Conservation (phyloP, 2,329 filamentous ascomycete genomes). For the Orbilia oligospora region DNA sequence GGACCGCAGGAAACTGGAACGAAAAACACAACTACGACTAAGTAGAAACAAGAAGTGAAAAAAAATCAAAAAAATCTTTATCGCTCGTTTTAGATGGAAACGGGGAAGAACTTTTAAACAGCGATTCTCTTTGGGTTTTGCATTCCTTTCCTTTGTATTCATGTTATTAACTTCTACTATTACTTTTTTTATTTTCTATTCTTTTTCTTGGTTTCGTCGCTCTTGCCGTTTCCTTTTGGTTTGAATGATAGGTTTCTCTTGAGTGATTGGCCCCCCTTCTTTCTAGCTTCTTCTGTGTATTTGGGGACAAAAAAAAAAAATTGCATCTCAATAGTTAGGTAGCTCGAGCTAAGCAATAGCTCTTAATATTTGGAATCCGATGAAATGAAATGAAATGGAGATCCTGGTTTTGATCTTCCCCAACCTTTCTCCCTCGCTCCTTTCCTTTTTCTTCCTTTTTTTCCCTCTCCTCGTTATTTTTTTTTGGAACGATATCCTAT, state of each 20-base stretch:
- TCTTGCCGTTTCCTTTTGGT: not conserved
- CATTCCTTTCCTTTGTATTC: not conserved
- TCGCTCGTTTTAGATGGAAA: not conserved
- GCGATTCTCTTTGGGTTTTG: not conserved
- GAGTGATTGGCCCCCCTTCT: not conserved
- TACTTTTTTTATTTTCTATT: not conserved
- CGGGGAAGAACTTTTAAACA: not conserved
- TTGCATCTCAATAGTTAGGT: not conserved
- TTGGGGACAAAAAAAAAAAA: not conserved
- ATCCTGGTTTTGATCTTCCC: constrained; percentile 13
- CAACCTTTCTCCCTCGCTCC: no score
- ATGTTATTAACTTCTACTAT: not conserved
- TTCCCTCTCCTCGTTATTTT: not conserved
- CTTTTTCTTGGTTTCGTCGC: not conserved
- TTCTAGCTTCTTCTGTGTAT: not conserved
- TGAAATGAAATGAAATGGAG: not conserved
- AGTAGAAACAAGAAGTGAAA: not conserved
- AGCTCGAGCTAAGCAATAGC: not conserved
- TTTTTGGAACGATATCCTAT: not conserved
- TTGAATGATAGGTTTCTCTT: not conserved
- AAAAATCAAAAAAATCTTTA: not conserved
- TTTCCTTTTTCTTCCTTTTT: not conserved
- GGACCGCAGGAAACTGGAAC: constrained; percentile 61
- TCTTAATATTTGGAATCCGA: not conserved
- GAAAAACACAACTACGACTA: constrained; percentile 38